Conservation (phyloP, 352 stramenopile genomes). For the Pythium apleroticum region DNA sequence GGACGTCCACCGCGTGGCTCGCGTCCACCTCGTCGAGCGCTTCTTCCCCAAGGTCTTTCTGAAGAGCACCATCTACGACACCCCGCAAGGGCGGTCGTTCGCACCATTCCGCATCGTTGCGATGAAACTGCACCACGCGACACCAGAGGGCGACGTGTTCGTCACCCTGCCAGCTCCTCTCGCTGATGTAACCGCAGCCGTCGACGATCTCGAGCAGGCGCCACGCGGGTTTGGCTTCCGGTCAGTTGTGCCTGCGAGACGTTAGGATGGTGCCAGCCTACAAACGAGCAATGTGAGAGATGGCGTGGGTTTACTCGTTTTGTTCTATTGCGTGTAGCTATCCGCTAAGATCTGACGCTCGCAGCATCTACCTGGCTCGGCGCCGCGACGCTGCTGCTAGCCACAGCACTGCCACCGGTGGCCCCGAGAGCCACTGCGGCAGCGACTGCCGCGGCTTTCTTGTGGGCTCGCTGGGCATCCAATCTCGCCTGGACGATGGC, state of each 20-base stretch:
- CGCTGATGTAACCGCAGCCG: not conserved
- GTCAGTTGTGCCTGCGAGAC: not conserved
- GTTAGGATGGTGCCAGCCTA: not conserved
- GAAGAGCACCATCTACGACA: conserved; percentile 18
- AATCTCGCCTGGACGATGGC: conserved; percentile 74
- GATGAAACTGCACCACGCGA: conserved; percentile 20
- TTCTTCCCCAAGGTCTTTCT: conserved; percentile 31
- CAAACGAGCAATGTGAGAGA: not conserved
- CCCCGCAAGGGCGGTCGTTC: conserved; percentile 13
- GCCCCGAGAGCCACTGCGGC: conserved; percentile 10
- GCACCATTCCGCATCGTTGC: conserved; percentile 24
- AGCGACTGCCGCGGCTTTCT: conserved; percentile 45
- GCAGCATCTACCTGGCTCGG: conserved; percentile 14
- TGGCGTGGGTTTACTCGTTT: not conserved
- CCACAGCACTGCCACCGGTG: not conserved
- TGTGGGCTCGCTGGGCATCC: conserved; percentile 70
- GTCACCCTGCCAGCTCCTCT: conserved; percentile 18
- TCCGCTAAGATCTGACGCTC: conserved; percentile 23
- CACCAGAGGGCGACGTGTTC: conserved; percentile 17
- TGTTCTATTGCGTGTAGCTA: not conserved
- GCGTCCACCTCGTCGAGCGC: conserved; percentile 26
- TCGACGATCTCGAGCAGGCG: not conserved
- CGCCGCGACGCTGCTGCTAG: not conserved
- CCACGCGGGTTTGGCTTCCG: not conserved
- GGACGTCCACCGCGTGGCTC: conserved; percentile 27